A percentile compares a stretch with the other conserved stretches of the same genome.
Conservation (phyloP, 352 stramenopile species). For the Phytopythium boreale region DNA sequence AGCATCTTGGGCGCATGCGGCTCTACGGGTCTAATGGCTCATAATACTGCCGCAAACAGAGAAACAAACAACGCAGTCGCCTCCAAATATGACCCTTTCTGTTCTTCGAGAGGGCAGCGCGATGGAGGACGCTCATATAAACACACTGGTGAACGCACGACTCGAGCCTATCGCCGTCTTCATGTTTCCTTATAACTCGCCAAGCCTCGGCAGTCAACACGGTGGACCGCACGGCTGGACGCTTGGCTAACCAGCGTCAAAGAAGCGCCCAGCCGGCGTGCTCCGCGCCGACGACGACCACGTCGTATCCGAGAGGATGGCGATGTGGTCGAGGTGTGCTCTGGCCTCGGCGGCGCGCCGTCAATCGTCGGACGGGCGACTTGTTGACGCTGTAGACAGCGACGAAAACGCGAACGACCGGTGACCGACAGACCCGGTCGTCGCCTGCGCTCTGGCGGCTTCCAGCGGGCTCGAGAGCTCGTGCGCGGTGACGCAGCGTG, state of each 20-base stretch:
- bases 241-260: neutral
- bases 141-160: neutral
- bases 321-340: neutral
- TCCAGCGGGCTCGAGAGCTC: neutral
- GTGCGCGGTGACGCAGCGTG: constrained; percentile 19
- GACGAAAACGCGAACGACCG: constrained; percentile 1
- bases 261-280: neutral
- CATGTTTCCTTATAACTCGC: neutral
- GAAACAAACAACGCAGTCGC: neutral
- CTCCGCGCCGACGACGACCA: neutral
- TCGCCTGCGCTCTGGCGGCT: neutral
- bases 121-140: too few species aligned
- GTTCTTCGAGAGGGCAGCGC: neutral
- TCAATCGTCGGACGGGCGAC: constrained; percentile 1
- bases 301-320: constrained; percentile 1
- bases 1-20: neutral
- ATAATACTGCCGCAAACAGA: too few species aligned
- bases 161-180: neutral
- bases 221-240: neutral
- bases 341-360: constrained; percentile 2
- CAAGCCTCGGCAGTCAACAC: neutral
- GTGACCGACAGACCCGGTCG: neutral
- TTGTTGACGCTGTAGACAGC: neutral
- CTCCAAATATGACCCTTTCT: neutral
- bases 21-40: too few species aligned